These are phyloP conservation scores for Rhodomyrtus tomentosa DNA, from an alignment of 345 rosid genomes.

Conservation along the genomic window DNA sequence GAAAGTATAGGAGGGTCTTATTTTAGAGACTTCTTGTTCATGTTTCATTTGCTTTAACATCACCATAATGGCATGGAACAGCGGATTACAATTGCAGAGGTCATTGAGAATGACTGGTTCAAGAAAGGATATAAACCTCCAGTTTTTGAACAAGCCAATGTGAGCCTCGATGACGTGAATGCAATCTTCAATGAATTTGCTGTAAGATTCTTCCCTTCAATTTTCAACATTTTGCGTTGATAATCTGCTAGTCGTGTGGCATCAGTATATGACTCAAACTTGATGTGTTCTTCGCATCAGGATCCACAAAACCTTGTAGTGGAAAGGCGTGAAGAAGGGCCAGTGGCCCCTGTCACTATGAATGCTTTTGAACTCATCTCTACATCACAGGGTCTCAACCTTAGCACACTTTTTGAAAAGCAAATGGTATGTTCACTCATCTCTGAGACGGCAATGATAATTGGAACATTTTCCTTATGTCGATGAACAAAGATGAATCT, in stretches of 20 bases:
- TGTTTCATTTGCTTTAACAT: background rate
- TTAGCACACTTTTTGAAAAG: slow-evolving; percentile 84
- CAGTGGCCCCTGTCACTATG: slow-evolving; percentile 67
- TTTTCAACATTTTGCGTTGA: background rate
- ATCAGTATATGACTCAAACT: background rate
- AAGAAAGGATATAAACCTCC: slow-evolving; percentile 93
- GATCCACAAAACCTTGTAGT: slow-evolving; percentile 67
- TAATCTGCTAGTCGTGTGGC: slow-evolving; percentile 4
- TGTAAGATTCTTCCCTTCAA: slow-evolving; percentile 28
- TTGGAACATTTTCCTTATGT: background rate
- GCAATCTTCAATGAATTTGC: slow-evolving; percentile 64
- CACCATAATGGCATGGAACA: slow-evolving; percentile 29
- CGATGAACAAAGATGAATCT: background rate
- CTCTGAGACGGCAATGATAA: background rate
- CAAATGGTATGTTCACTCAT: slow-evolving; percentile 51
- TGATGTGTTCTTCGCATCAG: slow-evolving; percentile 17
- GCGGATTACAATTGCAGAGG: slow-evolving; percentile 76
- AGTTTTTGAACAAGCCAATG: slow-evolving; percentile 61
- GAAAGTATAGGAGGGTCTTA: background rate
- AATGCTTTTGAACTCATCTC: slow-evolving; percentile 98
- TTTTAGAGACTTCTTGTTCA: background rate
- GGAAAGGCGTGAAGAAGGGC: slow-evolving; percentile 75
- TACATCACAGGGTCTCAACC: slow-evolving; percentile 95
- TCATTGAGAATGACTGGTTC: slow-evolving; percentile 94
- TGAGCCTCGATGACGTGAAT: slow-evolving; percentile 78